phyloP scores from a whole-genome alignment of 2,329 filamentous ascomycete genomes.

The Aspergillus ibericus region DNA sequence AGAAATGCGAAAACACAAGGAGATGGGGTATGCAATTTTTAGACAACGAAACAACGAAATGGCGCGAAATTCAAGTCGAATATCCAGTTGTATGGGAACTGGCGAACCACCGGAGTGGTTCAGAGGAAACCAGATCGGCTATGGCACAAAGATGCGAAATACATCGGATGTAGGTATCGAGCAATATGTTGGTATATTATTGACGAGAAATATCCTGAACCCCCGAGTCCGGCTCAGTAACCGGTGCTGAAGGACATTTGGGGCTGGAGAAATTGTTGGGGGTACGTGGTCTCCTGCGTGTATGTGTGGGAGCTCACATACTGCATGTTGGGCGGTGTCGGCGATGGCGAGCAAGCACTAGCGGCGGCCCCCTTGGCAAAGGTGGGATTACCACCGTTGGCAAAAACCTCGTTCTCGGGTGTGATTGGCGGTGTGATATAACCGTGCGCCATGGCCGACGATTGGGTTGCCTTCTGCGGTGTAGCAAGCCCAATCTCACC shows the following conservation, averaged over 20 bases:
- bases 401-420: slow-evolving; percentile 45
- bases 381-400: slow-evolving; percentile 35
- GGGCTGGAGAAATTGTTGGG: slow-evolving; percentile 35
- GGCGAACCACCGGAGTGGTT: slow-evolving; percentile 11
- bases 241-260: slow-evolving; percentile 37
- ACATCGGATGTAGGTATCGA: slow-evolving; percentile 7
- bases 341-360: slow-evolving; percentile 39
- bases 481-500: slow-evolving; percentile 45
- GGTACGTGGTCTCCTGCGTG: slow-evolving; percentile 36
- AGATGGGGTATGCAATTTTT: slow-evolving; percentile 40
- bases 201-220: slow-evolving; percentile 2
- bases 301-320: slow-evolving; percentile 39
- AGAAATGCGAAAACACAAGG: slow-evolving; percentile 31
- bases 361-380: slow-evolving; percentile 29
- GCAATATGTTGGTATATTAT: slow-evolving; percentile 11
- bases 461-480: slow-evolving; percentile 40
- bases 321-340: slow-evolving; percentile 38
- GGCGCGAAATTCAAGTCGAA: slow-evolving; percentile 9
- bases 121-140: slow-evolving; percentile 17
- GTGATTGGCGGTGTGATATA: slow-evolving; percentile 52
- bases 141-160: slow-evolving; percentile 17
- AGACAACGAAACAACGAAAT: slow-evolving; percentile 21
- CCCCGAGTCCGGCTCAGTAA: slow-evolving; percentile 24
- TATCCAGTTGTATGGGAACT: slow-evolving; percentile 8
- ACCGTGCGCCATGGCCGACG: slow-evolving; percentile 40